These are phyloP conservation scores for Symbiotaphrina buchneri DNA, from an alignment of 495 filamentous ascomycete genomes.

Conservation along the genomic window DNA sequence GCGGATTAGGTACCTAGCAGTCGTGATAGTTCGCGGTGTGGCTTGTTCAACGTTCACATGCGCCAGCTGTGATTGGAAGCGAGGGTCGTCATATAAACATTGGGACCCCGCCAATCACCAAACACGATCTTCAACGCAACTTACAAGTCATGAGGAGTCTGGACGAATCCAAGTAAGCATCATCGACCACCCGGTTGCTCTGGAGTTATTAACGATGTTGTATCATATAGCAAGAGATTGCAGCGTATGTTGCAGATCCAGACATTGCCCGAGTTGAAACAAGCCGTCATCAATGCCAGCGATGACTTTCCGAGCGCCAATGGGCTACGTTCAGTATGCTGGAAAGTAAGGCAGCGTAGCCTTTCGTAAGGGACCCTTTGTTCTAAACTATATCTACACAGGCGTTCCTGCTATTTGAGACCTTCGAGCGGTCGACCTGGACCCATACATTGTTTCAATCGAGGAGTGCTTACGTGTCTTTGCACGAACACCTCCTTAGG, in stretches of 20 bases:
- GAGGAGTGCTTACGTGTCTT: constrained; percentile 45
- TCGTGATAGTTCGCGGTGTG: too few species aligned
- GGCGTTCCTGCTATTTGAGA: constrained; percentile 65
- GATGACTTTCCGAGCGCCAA: constrained; percentile 36
- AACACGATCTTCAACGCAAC: not conserved
- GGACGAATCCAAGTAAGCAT: constrained; percentile 32
- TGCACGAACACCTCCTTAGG: constrained; percentile 52
- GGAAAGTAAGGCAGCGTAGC: constrained; percentile 42
- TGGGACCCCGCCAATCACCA: constrained; percentile 1
- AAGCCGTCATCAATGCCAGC: constrained; percentile 32
- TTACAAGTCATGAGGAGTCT: constrained; percentile 32
- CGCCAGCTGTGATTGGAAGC: too few species aligned
- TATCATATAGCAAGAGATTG: constrained; percentile 38
- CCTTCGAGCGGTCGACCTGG: constrained; percentile 46
- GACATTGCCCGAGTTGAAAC: constrained; percentile 39
- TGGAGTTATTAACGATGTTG: constrained; percentile 5
- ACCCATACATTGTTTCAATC: constrained; percentile 37
- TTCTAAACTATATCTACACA: constrained; percentile 10
- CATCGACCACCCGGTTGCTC: not conserved
- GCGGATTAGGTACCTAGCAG: too few species aligned
- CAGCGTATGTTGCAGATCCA: constrained; percentile 35
- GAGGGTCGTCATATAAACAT: too few species aligned
- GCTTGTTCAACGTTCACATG: too few species aligned
- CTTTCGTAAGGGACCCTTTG: not conserved
- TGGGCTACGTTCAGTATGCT: constrained; percentile 73